These are phyloP conservation scores for Solanum etuberosum DNA, from an alignment of 257 asterid genomes.

Conservation along the genomic window DNA sequence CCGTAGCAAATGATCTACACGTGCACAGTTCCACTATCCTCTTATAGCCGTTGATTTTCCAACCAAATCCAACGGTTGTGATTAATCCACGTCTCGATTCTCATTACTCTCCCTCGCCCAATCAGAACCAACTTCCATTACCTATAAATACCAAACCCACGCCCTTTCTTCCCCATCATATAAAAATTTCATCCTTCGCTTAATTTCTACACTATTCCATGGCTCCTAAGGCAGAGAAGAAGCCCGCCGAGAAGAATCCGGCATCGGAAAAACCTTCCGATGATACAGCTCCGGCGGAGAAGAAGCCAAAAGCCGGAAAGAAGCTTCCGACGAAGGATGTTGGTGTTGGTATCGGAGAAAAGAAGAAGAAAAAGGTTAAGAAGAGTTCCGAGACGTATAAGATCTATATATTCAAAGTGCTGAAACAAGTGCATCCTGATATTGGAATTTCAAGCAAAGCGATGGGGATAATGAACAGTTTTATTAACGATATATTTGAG, in stretches of 20 bases:
- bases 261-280: neutral
- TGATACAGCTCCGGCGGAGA: neutral
- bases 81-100: neutral
- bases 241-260: neutral
- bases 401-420: conserved; percentile 1
- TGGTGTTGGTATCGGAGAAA: neutral
- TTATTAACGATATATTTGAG: conserved; percentile 1
- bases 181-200: neutral
- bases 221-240: conserved; percentile 1
- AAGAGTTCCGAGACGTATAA: conserved; percentile 1
- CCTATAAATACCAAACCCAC: neutral
- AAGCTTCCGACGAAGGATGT: neutral
- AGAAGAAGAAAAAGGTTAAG: conserved; percentile 1
- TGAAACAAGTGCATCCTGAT: conserved; percentile 3
- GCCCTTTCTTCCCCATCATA: neutral
- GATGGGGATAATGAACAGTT: conserved; percentile 1
- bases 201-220: neutral
- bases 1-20: neutral
- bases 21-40: neutral
- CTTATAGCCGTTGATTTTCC: neutral
- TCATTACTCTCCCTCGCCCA: neutral
- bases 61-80: neutral
- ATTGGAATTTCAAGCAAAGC: neutral
- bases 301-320: neutral
- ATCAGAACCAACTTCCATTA: neutral